These are phyloP conservation scores for Penicillium argentinense DNA, from an alignment of 495 filamentous ascomycete species.

Conservation along the genomic window DNA sequence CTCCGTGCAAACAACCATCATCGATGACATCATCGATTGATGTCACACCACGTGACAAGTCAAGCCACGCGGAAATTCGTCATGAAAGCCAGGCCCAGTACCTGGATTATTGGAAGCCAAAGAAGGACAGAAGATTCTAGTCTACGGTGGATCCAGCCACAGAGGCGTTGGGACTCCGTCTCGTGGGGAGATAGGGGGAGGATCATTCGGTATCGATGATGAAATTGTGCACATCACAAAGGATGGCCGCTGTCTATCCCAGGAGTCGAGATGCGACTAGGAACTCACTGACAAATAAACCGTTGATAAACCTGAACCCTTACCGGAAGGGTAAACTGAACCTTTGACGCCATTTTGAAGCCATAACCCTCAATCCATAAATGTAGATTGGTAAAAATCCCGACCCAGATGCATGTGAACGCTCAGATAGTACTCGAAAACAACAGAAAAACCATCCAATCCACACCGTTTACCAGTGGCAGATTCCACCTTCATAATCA, in stretches of 20 bases:
- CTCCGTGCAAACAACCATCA: neutral
- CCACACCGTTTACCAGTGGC: slow-evolving; percentile 51
- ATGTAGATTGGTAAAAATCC: no score
- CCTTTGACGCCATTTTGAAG: neutral
- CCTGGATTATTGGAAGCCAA: neutral
- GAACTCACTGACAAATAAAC: neutral
- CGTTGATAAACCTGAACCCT: no score
- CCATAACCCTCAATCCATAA: no score
- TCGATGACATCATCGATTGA: slow-evolving; percentile 27
- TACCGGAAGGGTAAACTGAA: no score
- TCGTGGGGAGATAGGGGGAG: slow-evolving; percentile 1
- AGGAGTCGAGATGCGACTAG: neutral
- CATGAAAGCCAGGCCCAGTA: no score
- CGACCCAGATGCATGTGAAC: slow-evolving; percentile 18
- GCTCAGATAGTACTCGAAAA: slow-evolving; percentile 14
- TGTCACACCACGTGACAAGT: slow-evolving; percentile 25
- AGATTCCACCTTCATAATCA: slow-evolving; percentile 76
- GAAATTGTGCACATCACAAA: slow-evolving; percentile 5
- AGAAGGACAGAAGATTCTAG: slow-evolving; percentile 5
- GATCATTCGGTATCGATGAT: slow-evolving; percentile 7
- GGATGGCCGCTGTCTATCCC: no score
- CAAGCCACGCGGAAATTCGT: slow-evolving; percentile 10
- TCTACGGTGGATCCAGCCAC: slow-evolving; percentile 1
- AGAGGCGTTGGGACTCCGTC: neutral
- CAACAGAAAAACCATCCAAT: neutral